Percentiles rank a stretch among this genome's conserved stretches.
Evolutionary conservation across 176 grass and related monocot genomes (phyloP).

Genomic region (Bromus sterilis): DNA sequence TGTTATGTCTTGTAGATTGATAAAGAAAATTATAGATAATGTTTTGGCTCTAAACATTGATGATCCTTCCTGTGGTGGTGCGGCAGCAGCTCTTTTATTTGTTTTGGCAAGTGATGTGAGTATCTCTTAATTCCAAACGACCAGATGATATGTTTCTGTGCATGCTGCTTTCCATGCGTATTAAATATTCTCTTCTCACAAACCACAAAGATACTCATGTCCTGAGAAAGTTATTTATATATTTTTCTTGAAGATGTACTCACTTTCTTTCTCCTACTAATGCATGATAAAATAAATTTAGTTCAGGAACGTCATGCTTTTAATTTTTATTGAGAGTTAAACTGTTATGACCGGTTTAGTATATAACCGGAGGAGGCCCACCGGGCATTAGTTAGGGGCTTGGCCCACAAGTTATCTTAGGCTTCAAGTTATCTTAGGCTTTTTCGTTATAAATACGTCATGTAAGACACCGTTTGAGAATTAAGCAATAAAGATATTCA

Average conservation of each 20-base stretch:
- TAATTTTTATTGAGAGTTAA: background rate
- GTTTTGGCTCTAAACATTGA: slow-evolving; percentile 83
- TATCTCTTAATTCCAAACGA: slow-evolving; percentile 23
- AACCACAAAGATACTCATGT: background rate
- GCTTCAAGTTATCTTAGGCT: too few relatives aligned
- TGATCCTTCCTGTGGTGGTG: slow-evolving; percentile 66
- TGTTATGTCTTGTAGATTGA: slow-evolving; percentile 48
- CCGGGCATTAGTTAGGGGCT: too few relatives aligned
- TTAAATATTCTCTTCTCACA: background rate
- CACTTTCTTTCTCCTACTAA: background rate
- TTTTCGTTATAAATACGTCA: too few relatives aligned
- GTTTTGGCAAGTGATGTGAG: slow-evolving; percentile 94
- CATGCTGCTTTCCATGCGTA: background rate
- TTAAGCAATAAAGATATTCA: too few relatives aligned
- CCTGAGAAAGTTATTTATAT: background rate
- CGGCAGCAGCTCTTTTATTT: slow-evolving; percentile 84
- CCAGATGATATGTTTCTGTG: background rate
- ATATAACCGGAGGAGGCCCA: too few relatives aligned
- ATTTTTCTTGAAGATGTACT: background rate
- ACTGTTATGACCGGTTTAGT: too few relatives aligned
- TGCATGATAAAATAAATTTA: slow-evolving; percentile 17
- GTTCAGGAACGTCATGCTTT: background rate
- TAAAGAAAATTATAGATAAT: slow-evolving; percentile 62
- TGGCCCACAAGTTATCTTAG: too few relatives aligned
- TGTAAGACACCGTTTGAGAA: too few relatives aligned